Base-by-base conservation (phyloP, 331 rosid genomes). In the Stylosanthes scabra region DNA sequence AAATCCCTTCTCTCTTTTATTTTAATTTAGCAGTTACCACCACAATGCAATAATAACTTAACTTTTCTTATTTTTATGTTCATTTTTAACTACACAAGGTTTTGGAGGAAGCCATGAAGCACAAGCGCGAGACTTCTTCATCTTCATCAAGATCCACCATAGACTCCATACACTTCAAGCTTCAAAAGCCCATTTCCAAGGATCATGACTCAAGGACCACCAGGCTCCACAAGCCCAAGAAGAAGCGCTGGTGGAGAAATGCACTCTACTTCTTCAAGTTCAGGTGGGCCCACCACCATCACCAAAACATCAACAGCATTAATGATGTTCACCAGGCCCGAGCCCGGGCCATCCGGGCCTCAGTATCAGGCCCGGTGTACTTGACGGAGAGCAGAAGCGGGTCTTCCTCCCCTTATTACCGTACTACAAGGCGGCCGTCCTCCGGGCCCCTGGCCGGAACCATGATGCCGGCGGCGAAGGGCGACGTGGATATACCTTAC, bases 141-240 rank as follows among this genome's bases (percentile, higher is more conserved):
- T 34, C 39, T 34, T 34, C 86, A 0, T 82, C 82, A 1, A 88
- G 96, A 82, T 84, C 96, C 87, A 86, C 96, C 87, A 86, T 94
- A 51, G 97, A 94, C 81, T 85, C 96, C 66, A 85, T 88, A 44
- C 96, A 91, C 75, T 91, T 94, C 89, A 94, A 88, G 93, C 97
- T 89, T 72, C 96, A 88, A 44, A 94, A 94, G 29, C 97, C 97
- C 77, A 78, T 85, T 66, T 88, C 90, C 11, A 91, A 87, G 29
- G 97, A 91, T 25, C 93, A 89, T 0, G 75, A 88, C 1, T 75
- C 89, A 1, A 79, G 79, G 42, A 52, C 5, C 71, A 52, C 3
- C 71, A 93, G 83, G 46, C 14, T 70, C 63, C 83, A 84, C 71
- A 83, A 85, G 68, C 7, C 75, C 58, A 89, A 79, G 83, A 93